These are phyloP conservation scores for Rhizopogon salebrosus DNA, from an alignment of 768 basidiomycete genomes.

Conservation along the genomic window DNA sequence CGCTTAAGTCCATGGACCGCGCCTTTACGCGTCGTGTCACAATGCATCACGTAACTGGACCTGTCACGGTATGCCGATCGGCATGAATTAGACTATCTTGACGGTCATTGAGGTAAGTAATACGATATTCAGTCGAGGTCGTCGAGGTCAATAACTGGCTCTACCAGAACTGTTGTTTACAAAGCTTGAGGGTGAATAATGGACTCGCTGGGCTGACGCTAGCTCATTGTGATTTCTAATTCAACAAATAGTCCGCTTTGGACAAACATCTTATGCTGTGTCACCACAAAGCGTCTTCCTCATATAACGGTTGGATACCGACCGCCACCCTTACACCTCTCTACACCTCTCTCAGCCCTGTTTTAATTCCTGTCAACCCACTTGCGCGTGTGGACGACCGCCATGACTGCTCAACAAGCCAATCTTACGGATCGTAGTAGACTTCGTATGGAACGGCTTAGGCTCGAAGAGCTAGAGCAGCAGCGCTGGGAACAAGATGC, in stretches of 20 bases:
- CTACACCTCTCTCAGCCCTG: neutral
- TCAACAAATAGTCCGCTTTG: constrained; percentile 1
- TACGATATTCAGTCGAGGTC: neutral
- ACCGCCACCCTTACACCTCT: neutral
- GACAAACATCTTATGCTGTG: neutral
- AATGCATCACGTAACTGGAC: constrained; percentile 18
- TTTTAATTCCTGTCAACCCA: neutral
- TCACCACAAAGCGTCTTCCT: neutral
- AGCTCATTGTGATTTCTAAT: constrained; percentile 1
- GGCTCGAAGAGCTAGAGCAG: constrained; percentile 49
- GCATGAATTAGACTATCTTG: neutral
- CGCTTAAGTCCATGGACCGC: constrained; percentile 14
- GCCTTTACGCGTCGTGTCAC: constrained; percentile 25
- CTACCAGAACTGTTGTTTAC: no score
- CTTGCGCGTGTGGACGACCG: neutral
- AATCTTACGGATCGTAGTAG: constrained; percentile 35
- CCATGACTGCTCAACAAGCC: constrained; percentile 9
- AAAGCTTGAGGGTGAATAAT: no score
- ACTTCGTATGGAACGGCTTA: constrained; percentile 40
- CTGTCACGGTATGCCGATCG: constrained; percentile 11
- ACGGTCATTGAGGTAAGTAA: no score
- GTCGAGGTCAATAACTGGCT: neutral
- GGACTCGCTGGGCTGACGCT: neutral
- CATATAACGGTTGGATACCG: constrained; percentile 4
- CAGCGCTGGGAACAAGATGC: constrained; percentile 50